Evolutionary conservation across 179 eudicot genomes (phyloP), one percentile per base, ranked within the genome.

Genomic region (Dionaea muscipula): DNA sequence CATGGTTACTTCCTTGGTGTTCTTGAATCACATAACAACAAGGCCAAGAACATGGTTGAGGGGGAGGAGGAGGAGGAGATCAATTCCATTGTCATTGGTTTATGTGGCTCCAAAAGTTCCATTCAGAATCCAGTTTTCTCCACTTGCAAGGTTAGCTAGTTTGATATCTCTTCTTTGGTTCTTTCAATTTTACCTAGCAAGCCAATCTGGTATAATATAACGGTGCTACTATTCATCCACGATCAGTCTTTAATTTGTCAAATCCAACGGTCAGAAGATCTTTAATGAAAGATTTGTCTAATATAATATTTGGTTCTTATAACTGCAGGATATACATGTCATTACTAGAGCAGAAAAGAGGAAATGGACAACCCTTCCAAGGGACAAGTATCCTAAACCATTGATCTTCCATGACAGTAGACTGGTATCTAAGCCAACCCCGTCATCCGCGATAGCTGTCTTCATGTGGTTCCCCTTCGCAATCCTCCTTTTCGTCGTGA

Each of bases 401-500:
- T 40, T 84, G 13, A 74, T 84, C 56, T 84, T 84, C 55, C 87
- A 81, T 60, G n/a, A n/a, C n/a, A n/a, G n/a, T n/a, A n/a, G n/a
- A n/a, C n/a, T n/a, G n/a, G n/a, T n/a, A n/a, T n/a, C 72, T 17
- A 76, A 56, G 46, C 93, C 93, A 23, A 79, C 80, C 36, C 79
- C 82, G 47, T 20, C 26, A 0, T 51, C 72, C 46, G 70, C 70
- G 26, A 53, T 81, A 1, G 35, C 79, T 41, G 66, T 84, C 67
- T 77, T 81, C 45, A 27, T 76, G 38, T 84, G 86, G 87, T 43
- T 77, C 44, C 84, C 93, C 12, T 74, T 84, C 45, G 78, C 77
- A 7, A 26, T 72, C 12, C 0, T 68, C 57, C 69, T 84, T 1
- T 68, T 72, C 43, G 33, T 84, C 35, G 39, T 71, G 5, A 67